Conservation (phyloP, 2,329 filamentous ascomycete species). For the Colletotrichum sp. region DNA sequence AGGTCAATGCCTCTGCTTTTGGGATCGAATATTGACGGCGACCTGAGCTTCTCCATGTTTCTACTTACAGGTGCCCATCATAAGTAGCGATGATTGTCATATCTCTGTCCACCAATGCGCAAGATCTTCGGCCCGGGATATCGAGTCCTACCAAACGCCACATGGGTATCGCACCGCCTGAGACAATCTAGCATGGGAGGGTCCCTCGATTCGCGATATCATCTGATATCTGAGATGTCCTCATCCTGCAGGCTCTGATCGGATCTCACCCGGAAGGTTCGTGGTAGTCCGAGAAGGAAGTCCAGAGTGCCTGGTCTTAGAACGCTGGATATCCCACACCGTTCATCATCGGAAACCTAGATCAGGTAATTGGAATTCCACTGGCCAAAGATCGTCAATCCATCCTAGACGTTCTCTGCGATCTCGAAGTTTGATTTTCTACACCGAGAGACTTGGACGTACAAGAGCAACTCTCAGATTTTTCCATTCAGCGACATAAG, state of each 20-base stretch:
- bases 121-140: not conserved
- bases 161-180: not conserved
- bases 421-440: not conserved
- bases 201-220: not conserved
- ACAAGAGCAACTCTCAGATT: too few relatives aligned
- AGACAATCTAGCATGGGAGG: not conserved
- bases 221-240: not conserved
- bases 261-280: not conserved
- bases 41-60: not conserved
- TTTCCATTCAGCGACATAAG: fast-evolving
- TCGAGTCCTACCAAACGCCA: fast-evolving
- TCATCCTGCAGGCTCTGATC: not conserved
- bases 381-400: not conserved
- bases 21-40: not conserved
- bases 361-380: not conserved
- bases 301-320: not conserved
- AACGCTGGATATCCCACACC: not conserved
- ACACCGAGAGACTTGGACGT: not conserved
- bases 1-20: not conserved
- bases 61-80: not conserved
- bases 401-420: not conserved
- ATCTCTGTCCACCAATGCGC: fast-evolving
- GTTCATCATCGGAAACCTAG: not conserved
- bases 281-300: not conserved
- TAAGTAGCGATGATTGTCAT: not conserved